Evolutionary conservation across 1,139 yeast species (phyloP), one percentile per base, ranked within the genome.

Genomic region (Suhomyces atakaporum): DNA sequence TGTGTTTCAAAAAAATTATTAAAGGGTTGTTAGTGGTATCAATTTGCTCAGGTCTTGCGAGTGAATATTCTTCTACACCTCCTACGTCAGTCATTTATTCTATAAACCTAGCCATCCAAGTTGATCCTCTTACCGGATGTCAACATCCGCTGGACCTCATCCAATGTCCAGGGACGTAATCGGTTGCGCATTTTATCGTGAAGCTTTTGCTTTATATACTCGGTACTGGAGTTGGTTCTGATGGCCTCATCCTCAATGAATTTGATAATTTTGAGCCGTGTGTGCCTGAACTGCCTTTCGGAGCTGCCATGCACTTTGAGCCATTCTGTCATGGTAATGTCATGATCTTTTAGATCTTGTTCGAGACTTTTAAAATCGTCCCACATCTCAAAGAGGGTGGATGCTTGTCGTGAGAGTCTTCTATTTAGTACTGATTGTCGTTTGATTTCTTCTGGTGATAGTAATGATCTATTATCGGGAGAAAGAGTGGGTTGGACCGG

Each of bases 101-200:
- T 18, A 18, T 18, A n/a, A 18, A 23, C 12, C 27, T 38, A 43
- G 12, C 54, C 60, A 40, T 59, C 63, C 38, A 63, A 53, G 23
- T 55, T 49, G 27, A 63, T 62, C 32, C 65, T 43, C 43, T 58
- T 62, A 8, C 63, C 62, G 4, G 64, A 52, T 9, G 69, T 63
- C 37, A 63, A 51, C 66, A 61, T 63, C 34, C 69, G 44, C 43
- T 63, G 69, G n/a, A 63, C 66, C 46, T 63, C 69, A 45, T 63
- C 69, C 35, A 63, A 50, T 7, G 69, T 63, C 68, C 69, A 63
- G 2, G 69, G 69, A 38, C 65, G 50, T 27, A 49, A 40, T 27
- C 68, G 40, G 44, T 63, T 62, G 36, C 61, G 51, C 69, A 63
- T 63, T 36, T 63, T 63, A 16, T 49, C 49, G 36, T 63, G 66